Evolutionary conservation across 768 basidiomycete species (phyloP).

Genomic region (Phanerodontia chrysosporium): DNA sequence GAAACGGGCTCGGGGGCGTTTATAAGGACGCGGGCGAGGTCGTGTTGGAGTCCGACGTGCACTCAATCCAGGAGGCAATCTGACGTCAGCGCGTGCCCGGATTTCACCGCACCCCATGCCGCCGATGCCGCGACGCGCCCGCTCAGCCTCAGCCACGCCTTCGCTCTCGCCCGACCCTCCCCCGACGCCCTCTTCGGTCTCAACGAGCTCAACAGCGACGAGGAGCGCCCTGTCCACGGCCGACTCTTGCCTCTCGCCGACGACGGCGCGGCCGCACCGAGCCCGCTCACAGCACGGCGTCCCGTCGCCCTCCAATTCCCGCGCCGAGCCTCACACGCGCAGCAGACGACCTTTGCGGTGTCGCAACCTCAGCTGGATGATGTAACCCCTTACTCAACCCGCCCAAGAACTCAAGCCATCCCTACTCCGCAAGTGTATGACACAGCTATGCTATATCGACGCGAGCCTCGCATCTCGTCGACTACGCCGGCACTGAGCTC

Average conservation of each 20-base stretch:
- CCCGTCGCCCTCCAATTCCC: background rate
- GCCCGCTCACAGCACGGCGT: background rate
- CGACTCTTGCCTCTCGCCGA: background rate
- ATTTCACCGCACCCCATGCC: conserved; percentile 1
- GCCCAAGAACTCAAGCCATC: background rate
- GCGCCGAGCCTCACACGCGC: background rate
- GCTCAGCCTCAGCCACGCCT: background rate
- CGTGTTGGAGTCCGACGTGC: conserved; percentile 2
- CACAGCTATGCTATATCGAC: background rate
- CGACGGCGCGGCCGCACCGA: background rate
- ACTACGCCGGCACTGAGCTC: background rate
- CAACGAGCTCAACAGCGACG: background rate
- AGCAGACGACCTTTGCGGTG: background rate
- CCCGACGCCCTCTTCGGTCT: background rate
- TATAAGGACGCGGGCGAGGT: background rate
- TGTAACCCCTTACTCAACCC: background rate
- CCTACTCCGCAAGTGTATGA: background rate
- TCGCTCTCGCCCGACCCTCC: background rate
- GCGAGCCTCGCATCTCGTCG: background rate
- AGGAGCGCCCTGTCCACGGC: no score
- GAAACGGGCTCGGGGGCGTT: background rate
- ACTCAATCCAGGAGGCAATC: background rate
- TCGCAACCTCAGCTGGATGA: background rate
- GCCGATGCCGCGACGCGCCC: no score
- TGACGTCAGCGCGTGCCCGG: conserved; percentile 9